Evolutionary conservation across 1,284 basidiomycete genomes (phyloP).

Genomic region (Sanghuangporus weigelae): DNA sequence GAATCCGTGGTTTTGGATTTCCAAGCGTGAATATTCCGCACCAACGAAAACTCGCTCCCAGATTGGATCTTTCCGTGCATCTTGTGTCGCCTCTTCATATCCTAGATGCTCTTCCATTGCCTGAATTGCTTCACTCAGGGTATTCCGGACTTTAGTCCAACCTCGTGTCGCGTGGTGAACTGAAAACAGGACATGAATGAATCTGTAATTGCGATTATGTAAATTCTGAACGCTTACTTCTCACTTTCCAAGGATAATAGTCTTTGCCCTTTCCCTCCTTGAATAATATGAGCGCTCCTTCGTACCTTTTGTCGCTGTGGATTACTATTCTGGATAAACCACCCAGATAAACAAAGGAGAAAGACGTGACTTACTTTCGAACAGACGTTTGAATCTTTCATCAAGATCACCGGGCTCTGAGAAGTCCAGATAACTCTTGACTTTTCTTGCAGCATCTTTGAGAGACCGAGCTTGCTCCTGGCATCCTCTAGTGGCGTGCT

Average conservation of each 20-base stretch:
- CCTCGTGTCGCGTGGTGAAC: background rate
- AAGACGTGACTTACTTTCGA: background rate
- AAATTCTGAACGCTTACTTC: background rate
- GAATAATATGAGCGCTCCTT: background rate
- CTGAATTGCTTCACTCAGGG: background rate
- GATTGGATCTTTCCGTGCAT: background rate
- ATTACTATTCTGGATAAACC: background rate
- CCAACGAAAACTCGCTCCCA: background rate
- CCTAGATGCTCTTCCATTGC: background rate
- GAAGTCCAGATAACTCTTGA: conserved; percentile 1
- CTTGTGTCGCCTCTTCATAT: background rate
- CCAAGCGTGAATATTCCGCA: background rate
- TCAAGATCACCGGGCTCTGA: background rate
- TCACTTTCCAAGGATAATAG: conserved; percentile 6
- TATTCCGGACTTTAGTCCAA: background rate
- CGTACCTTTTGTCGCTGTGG: background rate
- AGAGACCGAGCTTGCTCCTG: background rate
- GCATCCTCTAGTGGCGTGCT: background rate
- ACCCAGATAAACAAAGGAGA: background rate
- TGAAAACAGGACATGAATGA: background rate
- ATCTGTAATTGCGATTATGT: background rate
- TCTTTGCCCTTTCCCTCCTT: conserved; percentile 4
- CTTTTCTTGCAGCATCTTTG: background rate
- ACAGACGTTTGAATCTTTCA: background rate
- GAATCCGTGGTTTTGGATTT: background rate